Evolutionary conservation across 2,329 filamentous ascomycete genomes (phyloP), one percentile per base, ranked within the genome.

Genomic region (Pyrenophora graminea): DNA sequence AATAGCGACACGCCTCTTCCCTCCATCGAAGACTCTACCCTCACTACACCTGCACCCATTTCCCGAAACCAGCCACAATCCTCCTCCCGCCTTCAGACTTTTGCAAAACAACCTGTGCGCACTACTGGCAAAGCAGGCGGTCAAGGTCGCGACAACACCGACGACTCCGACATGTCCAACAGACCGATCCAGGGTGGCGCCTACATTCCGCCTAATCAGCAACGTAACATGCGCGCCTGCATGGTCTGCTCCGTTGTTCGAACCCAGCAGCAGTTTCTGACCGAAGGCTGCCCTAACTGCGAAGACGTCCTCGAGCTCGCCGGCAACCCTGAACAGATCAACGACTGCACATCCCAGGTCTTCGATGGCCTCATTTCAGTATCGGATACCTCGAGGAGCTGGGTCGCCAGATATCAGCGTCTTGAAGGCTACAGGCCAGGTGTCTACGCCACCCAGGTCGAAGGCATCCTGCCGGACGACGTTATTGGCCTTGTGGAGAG

Each of bases 221-320:
- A 88, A 78, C 90, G 92, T 76, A 87, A 90, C 73, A 84, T 96
- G 63, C 92, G 94, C 76, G 94, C 94, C 68, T 99, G 94, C 81
- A 97, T 99, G 91, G 91, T 97, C 64, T 99, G 94, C 84, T 93
- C 91, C 47, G 89, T 97, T 71, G 90, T 97, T 60, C 91, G 93
- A 80, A 87, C 89, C 55, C 85, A 87, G 68, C 82, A 81, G 61
- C 88, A 90, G 74, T 99, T 99, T 82, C 82, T 87, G 67, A 84
- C 85, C 66, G 82, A 89, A 70, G 94, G 94, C 62, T 99, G 94
- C 72, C 94, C 94, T 56, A 99, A 99, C 80, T 99, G 94, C 82
- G 93, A 97, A 71, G 85, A 89, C 42, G 90, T 96, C 74, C 87
- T 99, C 52, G 87, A 90, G 73, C 87, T 97, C 55, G 82, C 85